These are phyloP conservation scores for Angophora floribunda DNA, from an alignment of 345 rosid species.

Conservation along the genomic window DNA sequence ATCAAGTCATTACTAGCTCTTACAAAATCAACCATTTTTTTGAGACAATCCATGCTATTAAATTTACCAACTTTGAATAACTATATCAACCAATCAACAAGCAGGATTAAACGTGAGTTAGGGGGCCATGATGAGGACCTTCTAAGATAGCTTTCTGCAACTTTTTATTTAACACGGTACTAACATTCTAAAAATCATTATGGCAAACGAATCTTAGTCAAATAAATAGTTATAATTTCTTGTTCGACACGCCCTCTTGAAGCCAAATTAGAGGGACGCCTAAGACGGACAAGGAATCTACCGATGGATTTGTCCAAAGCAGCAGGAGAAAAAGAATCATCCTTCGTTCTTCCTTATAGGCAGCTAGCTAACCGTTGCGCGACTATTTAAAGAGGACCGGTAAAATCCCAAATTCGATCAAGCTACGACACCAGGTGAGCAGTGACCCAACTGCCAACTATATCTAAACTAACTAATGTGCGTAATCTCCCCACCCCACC, in stretches of 20 bases:
- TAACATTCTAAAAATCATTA: not conserved
- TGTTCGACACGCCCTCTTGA: not conserved
- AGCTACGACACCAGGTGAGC: not conserved
- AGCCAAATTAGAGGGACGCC: not conserved
- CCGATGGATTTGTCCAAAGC: not conserved
- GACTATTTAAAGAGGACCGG: not conserved
- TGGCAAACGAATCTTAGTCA: not conserved
- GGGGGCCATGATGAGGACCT: not conserved
- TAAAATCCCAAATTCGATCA: not conserved
- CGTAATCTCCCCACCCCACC: not conserved
- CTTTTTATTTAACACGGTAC: not conserved
- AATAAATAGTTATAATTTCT: not conserved
- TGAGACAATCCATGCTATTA: not conserved
- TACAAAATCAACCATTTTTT: not conserved
- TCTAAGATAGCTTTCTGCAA: not conserved
- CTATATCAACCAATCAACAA: not conserved
- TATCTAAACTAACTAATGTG: not conserved
- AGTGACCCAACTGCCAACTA: not conserved
- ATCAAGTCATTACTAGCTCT: not conserved
- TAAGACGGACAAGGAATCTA: not conserved
- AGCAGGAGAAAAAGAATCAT: not conserved
- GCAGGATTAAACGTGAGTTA: not conserved
- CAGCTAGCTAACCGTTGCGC: not conserved
- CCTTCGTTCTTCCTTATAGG: not conserved
- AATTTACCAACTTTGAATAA: not conserved